phyloP scores from a whole-genome alignment of 768 basidiomycete genomes.

The Strobilomyces confusus region DNA sequence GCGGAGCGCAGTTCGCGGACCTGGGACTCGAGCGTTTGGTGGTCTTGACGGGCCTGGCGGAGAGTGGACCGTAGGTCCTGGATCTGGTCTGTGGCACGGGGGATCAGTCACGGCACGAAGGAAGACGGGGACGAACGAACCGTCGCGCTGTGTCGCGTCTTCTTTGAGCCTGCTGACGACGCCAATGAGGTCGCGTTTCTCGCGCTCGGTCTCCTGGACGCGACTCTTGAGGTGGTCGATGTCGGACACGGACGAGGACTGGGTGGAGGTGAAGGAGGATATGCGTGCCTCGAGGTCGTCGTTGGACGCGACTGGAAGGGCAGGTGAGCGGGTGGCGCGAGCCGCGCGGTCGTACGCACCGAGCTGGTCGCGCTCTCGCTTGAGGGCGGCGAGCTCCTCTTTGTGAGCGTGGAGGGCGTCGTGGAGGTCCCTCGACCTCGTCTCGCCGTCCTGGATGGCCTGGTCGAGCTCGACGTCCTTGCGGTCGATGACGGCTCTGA shows the following conservation, averaged over 20 bases:
- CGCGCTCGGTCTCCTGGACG: slow-evolving; percentile 75
- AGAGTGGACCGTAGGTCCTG: slow-evolving; percentile 62
- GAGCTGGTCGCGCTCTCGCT: slow-evolving; percentile 63
- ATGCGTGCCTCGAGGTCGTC: slow-evolving; percentile 52
- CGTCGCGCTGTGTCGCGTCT: slow-evolving; percentile 69
- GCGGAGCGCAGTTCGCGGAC: slow-evolving; percentile 68
- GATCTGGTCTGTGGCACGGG: slow-evolving; percentile 58
- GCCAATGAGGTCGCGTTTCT: slow-evolving; percentile 84
- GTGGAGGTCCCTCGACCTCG: slow-evolving; percentile 54
- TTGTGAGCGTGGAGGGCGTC: slow-evolving; percentile 46
- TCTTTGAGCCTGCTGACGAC: slow-evolving; percentile 82
- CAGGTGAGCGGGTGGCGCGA: not conserved
- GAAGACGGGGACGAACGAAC: slow-evolving; percentile 38
- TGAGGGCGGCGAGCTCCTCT: slow-evolving; percentile 52
- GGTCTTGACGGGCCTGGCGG: slow-evolving; percentile 72
- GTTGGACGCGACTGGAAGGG: slow-evolving; percentile 41
- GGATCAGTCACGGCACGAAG: not conserved
- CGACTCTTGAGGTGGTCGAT: slow-evolving; percentile 54
- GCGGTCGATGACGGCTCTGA: slow-evolving; percentile 60
- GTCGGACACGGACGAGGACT: slow-evolving; percentile 61
- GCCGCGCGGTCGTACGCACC: slow-evolving; percentile 39
- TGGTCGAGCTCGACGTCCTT: slow-evolving; percentile 85
- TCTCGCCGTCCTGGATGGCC: slow-evolving; percentile 75
- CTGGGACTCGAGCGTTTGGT: slow-evolving; percentile 62
- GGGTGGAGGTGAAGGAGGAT: slow-evolving; percentile 50